Evolutionary conservation across 106 monocot species (phyloP).

Genomic region (Allium fistulosum): DNA sequence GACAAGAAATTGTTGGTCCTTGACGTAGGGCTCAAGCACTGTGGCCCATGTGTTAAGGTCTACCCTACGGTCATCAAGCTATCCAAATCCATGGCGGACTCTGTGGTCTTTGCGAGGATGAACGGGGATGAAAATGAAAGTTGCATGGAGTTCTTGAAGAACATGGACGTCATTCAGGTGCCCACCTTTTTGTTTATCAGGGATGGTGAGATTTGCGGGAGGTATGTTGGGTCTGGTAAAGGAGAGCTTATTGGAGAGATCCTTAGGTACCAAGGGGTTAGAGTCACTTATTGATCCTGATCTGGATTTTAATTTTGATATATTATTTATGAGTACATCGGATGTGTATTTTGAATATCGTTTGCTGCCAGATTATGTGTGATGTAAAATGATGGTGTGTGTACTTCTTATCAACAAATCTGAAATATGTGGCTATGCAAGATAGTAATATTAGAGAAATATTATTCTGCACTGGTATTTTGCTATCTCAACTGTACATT

Average conservation of each 20-base stretch:
- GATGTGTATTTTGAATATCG: no score
- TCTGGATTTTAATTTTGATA: no score
- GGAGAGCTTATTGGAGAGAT: conserved; percentile 96
- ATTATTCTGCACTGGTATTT: no score
- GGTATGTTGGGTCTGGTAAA: conserved; percentile 88
- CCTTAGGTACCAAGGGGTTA: conserved; percentile 84
- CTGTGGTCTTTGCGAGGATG: conserved; percentile 82
- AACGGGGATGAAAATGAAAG: conserved; percentile 97
- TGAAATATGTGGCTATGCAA: no score
- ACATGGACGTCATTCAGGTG: conserved; percentile 83
- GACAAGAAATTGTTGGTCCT: conserved; percentile 71
- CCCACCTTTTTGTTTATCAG: conserved; percentile 85
- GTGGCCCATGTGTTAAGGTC: conserved; percentile 98
- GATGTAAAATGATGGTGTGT: no score
- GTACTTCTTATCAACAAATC: no score
- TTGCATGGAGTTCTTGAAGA: conserved; percentile 78
- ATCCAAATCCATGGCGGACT: conserved; percentile 71
- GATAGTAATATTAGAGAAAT: no score
- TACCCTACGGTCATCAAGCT: conserved; percentile 85
- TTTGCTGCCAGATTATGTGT: no score
- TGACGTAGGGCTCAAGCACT: conserved; percentile 94
- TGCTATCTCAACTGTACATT: no score
- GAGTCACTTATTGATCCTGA: conserved; percentile 28
- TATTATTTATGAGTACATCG: no score
- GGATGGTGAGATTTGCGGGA: conserved; percentile 61